Conservation (phyloP, 768 basidiomycete genomes). For the Xerocomus spinulosus region DNA sequence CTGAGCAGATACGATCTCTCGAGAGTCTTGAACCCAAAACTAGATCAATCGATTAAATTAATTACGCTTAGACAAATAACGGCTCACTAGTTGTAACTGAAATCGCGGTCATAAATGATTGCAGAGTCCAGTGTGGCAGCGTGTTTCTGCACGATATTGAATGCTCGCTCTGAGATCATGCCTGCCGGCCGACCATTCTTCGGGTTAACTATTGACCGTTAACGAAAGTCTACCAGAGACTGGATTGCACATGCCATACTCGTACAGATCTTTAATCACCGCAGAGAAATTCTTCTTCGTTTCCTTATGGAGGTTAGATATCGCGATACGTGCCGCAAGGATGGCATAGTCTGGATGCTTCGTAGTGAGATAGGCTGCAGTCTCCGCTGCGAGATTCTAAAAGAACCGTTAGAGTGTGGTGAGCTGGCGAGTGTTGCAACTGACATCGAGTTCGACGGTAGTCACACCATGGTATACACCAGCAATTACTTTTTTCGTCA, state of each 20-base stretch:
- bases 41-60: slow-evolving; percentile 23
- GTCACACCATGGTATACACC: slow-evolving; percentile 96
- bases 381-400: slow-evolving; percentile 94
- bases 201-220: slow-evolving; percentile 68
- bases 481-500: slow-evolving; percentile 87
- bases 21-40: slow-evolving; percentile 99
- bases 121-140: slow-evolving; percentile 84
- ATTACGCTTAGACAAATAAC: background rate
- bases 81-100: slow-evolving; percentile 90
- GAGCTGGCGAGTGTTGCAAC: slow-evolving; percentile 25
- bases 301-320: slow-evolving; percentile 98
- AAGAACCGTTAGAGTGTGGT: slow-evolving; percentile 3
- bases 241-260: slow-evolving; percentile 58
- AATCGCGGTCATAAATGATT: slow-evolving; percentile 97
- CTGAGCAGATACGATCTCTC: slow-evolving; percentile 96
- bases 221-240: background rate
- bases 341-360: slow-evolving; percentile 98
- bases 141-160: slow-evolving; percentile 75
- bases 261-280: slow-evolving; percentile 87
- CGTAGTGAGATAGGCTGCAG: slow-evolving; percentile 95
- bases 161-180: slow-evolving; percentile 89
- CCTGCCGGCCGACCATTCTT: slow-evolving; percentile 84
- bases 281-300: slow-evolving; percentile 96
- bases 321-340: slow-evolving; percentile 96
- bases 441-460: slow-evolving; percentile 92